Base-by-base conservation (phyloP, 257 asterid species). In the Ilex aquifolium region DNA sequence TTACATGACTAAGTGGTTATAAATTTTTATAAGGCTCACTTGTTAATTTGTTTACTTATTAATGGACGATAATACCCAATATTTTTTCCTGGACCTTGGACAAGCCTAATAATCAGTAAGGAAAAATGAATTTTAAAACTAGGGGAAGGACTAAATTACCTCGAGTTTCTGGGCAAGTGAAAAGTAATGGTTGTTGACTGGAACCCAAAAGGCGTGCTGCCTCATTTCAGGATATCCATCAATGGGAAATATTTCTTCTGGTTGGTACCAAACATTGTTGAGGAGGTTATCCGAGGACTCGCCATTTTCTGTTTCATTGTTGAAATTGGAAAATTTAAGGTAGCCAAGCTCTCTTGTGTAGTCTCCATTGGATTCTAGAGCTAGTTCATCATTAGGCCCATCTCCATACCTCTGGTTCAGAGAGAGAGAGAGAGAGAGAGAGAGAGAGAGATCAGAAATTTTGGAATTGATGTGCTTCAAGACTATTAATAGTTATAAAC, bases 341-440 rank as follows among this genome's bases (percentile, higher is more conserved):
- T 39, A 58, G 15, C 78, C 74, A 8, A 62, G 7, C 6, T 67
- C 58, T 70, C 79, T 72, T 4, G 81, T 78, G 69, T 81, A 83
- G 81, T 81, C 95, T 29, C 88, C 91, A 63, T 29, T 58, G 0
- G 48, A 71, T 69, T 86, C 88, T 11, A 86, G 77, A 1, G 95
- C 56, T 8, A 86, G 69, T 39, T 66, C 72, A 49, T 86, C 31
- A 1, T 72, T 57, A 15, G 84, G 50, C 17, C 95, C 95, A 16
- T 65, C 65, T 57, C 91, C 95, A 64, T 60, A 74, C 60, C 88
- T 77, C 95, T 86, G 75, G 27, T 76, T 62, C 73, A 32, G 3
- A 6, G 5, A 11, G 3, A 32, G 10, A 49, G 6, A 63, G 21
- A 16, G 21, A 66, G 4, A 4, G 17, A n/a, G 3, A 32, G 10